Evolutionary conservation across 306 rosid species (phyloP).

Genomic region (Prunus davidiana): DNA sequence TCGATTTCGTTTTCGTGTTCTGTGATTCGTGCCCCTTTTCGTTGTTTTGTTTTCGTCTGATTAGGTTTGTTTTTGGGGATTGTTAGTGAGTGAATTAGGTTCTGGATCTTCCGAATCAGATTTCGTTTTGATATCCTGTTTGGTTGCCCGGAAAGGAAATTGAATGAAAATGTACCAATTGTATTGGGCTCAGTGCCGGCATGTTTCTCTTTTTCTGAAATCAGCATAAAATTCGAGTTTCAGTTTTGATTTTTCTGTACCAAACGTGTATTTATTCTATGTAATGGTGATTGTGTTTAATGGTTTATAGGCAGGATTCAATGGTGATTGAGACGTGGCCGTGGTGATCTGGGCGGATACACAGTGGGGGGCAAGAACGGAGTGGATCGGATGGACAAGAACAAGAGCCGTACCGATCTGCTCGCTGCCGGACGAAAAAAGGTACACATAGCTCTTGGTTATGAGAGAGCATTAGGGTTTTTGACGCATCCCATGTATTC

Average conservation of each 20-base stretch:
- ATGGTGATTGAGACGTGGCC: constrained; percentile 31
- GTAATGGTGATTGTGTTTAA: constrained; percentile 8
- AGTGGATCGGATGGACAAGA: constrained; percentile 83
- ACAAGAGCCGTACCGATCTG: constrained; percentile 88
- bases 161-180: neutral
- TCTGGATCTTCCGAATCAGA: constrained; percentile 8
- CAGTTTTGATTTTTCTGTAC: neutral
- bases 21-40: neutral
- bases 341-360: constrained; percentile 30
- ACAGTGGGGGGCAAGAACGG: constrained; percentile 48
- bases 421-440: constrained; percentile 84
- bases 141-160: constrained; percentile 11
- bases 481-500: neutral
- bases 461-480: neutral
- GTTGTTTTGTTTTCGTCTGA: neutral
- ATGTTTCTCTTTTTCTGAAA: neutral
- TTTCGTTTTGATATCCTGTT: constrained; percentile 6
- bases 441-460: constrained; percentile 34
- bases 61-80: neutral
- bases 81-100: neutral
- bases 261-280: constrained; percentile 5
- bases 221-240: constrained; percentile 2
- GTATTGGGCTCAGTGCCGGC: neutral
- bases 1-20: neutral
- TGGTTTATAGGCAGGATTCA: constrained; percentile 34